phyloP scores from a whole-genome alignment of 1,284 basidiomycete genomes.

The Microbotryum violaceum region DNA sequence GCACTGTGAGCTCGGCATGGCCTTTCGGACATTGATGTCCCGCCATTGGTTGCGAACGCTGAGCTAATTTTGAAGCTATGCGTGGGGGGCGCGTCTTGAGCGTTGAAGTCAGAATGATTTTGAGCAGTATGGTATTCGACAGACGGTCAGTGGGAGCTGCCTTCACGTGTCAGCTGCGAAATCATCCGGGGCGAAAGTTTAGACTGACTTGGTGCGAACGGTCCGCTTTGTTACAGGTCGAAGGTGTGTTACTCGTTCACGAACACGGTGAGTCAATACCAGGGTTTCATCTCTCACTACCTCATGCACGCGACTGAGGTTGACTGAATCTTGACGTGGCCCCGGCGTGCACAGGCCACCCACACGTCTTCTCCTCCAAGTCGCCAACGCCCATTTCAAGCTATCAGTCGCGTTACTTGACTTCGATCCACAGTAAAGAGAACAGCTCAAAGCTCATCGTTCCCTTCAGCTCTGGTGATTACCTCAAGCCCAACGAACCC shows the following conservation, averaged over 20 bases:
- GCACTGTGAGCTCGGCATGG: conserved; percentile 20
- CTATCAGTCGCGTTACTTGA: conserved; percentile 54
- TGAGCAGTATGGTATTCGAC: conserved; percentile 65
- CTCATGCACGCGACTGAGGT: no score
- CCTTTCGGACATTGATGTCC: neutral
- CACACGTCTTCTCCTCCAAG: conserved; percentile 97
- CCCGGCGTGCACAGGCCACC: conserved; percentile 77
- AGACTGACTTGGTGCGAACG: no score
- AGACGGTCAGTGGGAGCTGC: conserved; percentile 16
- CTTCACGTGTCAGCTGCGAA: no score
- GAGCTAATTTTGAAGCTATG: neutral
- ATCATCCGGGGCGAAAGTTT: no score
- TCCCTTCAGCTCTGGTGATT: conserved; percentile 77
- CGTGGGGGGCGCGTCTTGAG: neutral
- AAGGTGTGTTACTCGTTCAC: conserved; percentile 92
- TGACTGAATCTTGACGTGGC: neutral
- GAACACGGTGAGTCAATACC: conserved; percentile 41
- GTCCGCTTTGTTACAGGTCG: conserved; percentile 47
- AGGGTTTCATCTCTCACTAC: no score
- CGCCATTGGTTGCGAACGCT: neutral
- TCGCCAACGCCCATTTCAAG: conserved; percentile 98
- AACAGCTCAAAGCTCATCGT: neutral
- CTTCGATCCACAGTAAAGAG: neutral
- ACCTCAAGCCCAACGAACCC: conserved; percentile 89
- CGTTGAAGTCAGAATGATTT: conserved; percentile 69